Evolutionary conservation across 176 grass and related monocot genomes (phyloP), one percentile per base, ranked within the genome.

Genomic region (Musa itinerans): DNA sequence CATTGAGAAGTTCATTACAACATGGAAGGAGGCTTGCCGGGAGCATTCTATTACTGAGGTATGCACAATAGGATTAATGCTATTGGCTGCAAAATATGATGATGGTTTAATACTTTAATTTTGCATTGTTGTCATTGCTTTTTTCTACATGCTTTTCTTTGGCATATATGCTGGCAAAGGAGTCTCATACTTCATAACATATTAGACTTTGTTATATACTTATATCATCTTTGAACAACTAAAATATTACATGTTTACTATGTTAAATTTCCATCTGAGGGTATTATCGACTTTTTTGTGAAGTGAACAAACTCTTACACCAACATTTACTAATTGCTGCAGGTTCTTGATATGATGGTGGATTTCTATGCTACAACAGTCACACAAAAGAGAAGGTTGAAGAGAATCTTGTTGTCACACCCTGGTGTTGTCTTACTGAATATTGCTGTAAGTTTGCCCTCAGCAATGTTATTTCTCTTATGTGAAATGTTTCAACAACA

Each of bases 21-120:
- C 86, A 54, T 97, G 94, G 93, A 97, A 89, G 82, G 90, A 91
- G 84, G 81, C 88, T 76, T 97, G 94, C 58, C 70, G 69, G 67
- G 84, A 88, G 68, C 88, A 86, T 85, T 70, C 90, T 52, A 81
- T 91, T 79, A 63, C 81, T 65, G 84, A 97, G 94, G 94, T 98
- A 89, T 56, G 29, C 53, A 55, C 79, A 78, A 22, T 25, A 24
- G 29, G 21, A 65, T 27, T 65, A 65, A 12, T 65, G 23, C 68
- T 11, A 50, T 51, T 70, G 14, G 43, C 9, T 70, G 68, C 34
- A 70, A 70, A 20, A 70, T 50, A 50, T 12, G 34, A 51, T 51
- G 12, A n/a, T 70, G 6, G 68, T 16, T 8, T 52, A 70, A 70
- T 70, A 17, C 68, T 51, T 51, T 15, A 20, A 51, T 70, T 17